Percentiles rank a stretch among this genome's conserved stretches.
phyloP scores from a whole-genome alignment of 1,284 basidiomycete genomes.

The Moesziomyces parantarcticus region DNA sequence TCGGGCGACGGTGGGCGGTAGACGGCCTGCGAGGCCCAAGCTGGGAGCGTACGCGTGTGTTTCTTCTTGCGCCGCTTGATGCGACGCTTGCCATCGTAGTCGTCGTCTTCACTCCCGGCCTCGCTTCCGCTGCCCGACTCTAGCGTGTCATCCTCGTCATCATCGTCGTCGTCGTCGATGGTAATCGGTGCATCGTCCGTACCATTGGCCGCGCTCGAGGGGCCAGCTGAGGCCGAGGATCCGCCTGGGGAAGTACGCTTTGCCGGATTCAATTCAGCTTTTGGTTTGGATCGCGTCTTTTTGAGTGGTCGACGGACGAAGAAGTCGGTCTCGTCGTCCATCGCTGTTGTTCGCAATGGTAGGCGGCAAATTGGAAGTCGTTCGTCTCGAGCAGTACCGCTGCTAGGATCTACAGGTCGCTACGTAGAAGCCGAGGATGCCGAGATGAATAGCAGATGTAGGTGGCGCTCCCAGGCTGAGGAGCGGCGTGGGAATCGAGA shows the following conservation, averaged over 20 bases:
- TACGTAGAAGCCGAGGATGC: no score
- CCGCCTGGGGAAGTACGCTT: conserved; percentile 2
- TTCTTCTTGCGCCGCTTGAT: conserved; percentile 34
- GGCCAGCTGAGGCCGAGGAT: not conserved
- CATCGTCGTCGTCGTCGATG: conserved; percentile 17
- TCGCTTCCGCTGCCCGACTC: conserved; percentile 22
- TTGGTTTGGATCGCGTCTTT: conserved; percentile 16
- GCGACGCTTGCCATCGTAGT: conserved; percentile 12
- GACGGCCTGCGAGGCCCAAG: conserved; percentile 18
- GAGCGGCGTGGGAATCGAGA: no score
- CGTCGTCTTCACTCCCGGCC: conserved; percentile 17
- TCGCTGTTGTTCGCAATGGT: not conserved
- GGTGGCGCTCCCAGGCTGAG: not conserved
- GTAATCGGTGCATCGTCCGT: not conserved
- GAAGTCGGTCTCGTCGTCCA: conserved; percentile 41
- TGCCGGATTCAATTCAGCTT: not conserved
- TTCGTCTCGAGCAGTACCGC: not conserved
- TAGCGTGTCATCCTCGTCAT: conserved; percentile 7
- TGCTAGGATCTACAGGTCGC: not conserved
- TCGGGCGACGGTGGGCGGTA: conserved; percentile 19
- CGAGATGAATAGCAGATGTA: not conserved
- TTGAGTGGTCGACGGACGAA: conserved; percentile 28
- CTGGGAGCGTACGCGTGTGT: conserved; percentile 11
- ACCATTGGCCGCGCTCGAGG: conserved; percentile 4
- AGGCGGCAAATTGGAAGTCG: not conserved